Conservation (phyloP, 371 early-diverging fungal genomes). For the Apophysomyces elegans region DNA sequence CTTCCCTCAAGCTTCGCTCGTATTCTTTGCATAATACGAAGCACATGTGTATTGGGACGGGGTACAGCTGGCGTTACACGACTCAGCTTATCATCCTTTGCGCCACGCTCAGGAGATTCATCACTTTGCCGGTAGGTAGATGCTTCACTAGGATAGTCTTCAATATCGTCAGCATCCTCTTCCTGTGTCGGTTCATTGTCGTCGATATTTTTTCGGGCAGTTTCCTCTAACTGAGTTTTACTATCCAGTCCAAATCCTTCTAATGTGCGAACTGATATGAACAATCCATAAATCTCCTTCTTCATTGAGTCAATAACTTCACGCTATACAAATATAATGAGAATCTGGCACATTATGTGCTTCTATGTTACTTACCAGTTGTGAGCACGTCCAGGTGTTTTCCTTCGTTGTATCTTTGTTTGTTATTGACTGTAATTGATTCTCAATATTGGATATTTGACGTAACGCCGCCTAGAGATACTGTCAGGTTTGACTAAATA, state of each 20-base stretch:
- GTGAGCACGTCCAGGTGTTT: slow-evolving; percentile 26
- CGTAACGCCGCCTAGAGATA: slow-evolving; percentile 21
- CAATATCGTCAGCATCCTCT: slow-evolving; percentile 13
- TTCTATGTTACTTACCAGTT: slow-evolving; percentile 23
- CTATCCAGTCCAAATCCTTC: slow-evolving; percentile 48
- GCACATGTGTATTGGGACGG: slow-evolving; percentile 62
- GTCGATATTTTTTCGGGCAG: slow-evolving; percentile 1
- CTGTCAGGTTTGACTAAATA: neutral
- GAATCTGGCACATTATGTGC: neutral
- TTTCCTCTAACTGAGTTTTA: slow-evolving; percentile 14
- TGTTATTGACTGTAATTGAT: slow-evolving; percentile 10
- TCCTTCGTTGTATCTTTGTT: slow-evolving; percentile 17
- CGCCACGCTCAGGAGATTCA: neutral
- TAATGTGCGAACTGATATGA: slow-evolving; percentile 32
- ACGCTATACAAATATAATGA: slow-evolving; percentile 6
- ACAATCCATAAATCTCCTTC: slow-evolving; percentile 25
- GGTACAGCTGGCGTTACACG: slow-evolving; percentile 18
- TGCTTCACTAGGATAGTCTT: slow-evolving; percentile 4
- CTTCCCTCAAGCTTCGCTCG: slow-evolving; percentile 73
- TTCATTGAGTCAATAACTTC: slow-evolving; percentile 15
- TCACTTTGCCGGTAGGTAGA: slow-evolving; percentile 2
- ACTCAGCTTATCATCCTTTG: neutral
- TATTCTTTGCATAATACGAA: slow-evolving; percentile 64
- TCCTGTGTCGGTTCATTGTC: neutral
- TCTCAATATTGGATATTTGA: slow-evolving; percentile 16